Conservation (phyloP, 1,139 yeast species). For the Yamadazyma mexicana region DNA sequence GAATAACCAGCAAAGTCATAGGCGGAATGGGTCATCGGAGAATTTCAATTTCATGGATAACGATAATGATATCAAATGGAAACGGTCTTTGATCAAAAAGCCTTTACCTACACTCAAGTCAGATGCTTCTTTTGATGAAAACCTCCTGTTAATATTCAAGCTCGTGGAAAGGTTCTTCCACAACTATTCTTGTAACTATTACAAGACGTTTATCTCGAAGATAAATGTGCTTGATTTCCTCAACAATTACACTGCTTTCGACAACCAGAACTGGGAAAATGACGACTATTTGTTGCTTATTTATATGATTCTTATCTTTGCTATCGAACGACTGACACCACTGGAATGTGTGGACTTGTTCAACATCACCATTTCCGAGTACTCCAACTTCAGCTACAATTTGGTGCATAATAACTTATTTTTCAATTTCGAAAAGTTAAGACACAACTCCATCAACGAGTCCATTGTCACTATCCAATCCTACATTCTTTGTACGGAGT, state of each 20-base stretch:
- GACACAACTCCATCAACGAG: constrained; percentile 48
- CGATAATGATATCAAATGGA: constrained; percentile 13
- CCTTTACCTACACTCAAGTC: constrained; percentile 27
- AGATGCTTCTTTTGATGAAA: constrained; percentile 24
- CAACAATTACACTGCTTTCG: constrained; percentile 26
- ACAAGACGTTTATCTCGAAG: constrained; percentile 33
- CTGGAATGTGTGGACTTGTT: constrained; percentile 26
- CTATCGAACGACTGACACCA: constrained; percentile 41
- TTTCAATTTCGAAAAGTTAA: constrained; percentile 41
- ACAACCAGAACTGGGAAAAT: constrained; percentile 46
- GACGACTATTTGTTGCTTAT: constrained; percentile 51
- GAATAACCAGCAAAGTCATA: constrained; percentile 16
- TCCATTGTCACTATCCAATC: constrained; percentile 49
- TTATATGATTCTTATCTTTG: constrained; percentile 43
- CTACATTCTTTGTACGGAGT: constrained; percentile 52
- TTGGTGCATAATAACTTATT: constrained; percentile 33
- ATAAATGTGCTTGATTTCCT: constrained; percentile 29
- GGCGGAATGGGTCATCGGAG: constrained; percentile 4
- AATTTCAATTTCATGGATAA: constrained; percentile 16
- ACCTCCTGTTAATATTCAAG: constrained; percentile 24
- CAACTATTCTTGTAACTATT: constrained; percentile 25
- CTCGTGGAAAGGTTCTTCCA: constrained; percentile 37
- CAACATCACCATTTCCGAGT: constrained; percentile 25
- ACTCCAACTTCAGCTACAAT: constrained; percentile 19
- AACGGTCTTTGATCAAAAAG: constrained; percentile 25